These are phyloP conservation scores for Blastosporella zonata DNA, from an alignment of 1,284 basidiomycete genomes.

Conservation along the genomic window DNA sequence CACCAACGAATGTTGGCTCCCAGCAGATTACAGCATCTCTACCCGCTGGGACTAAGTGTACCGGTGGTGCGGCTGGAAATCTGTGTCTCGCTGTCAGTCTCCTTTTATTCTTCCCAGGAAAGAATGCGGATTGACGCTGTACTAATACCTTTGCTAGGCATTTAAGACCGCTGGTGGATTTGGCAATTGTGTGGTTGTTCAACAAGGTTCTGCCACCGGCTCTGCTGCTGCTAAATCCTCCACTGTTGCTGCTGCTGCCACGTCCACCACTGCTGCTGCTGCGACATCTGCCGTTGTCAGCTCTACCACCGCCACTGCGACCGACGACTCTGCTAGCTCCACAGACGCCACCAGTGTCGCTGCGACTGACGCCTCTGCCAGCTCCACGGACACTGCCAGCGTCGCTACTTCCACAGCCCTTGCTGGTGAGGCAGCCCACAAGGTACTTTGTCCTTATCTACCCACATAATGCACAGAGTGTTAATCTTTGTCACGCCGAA, in stretches of 20 bases:
- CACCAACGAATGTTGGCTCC: constrained; percentile 31
- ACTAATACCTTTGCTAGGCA: constrained; percentile 27
- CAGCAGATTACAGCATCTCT: constrained; percentile 40
- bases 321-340: neutral
- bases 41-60: constrained; percentile 45
- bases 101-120: neutral
- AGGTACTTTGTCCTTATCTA: neutral
- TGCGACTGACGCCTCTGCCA: neutral
- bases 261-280: neutral
- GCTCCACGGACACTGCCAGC: neutral
- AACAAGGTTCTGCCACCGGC: constrained; percentile 23
- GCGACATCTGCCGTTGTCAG: neutral
- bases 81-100: constrained; percentile 43
- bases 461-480: neutral
- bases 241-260: neutral
- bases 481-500: neutral
- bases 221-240: neutral
- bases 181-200: constrained; percentile 50
- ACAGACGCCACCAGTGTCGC: neutral
- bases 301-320: neutral
- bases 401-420: neutral
- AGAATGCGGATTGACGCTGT: neutral
- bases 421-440: constrained; percentile 1
- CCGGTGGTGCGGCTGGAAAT: constrained; percentile 40
- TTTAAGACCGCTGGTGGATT: constrained; percentile 44